Conservation (phyloP, 140 eudicot genomes). For the Oenanthe javanica region DNA sequence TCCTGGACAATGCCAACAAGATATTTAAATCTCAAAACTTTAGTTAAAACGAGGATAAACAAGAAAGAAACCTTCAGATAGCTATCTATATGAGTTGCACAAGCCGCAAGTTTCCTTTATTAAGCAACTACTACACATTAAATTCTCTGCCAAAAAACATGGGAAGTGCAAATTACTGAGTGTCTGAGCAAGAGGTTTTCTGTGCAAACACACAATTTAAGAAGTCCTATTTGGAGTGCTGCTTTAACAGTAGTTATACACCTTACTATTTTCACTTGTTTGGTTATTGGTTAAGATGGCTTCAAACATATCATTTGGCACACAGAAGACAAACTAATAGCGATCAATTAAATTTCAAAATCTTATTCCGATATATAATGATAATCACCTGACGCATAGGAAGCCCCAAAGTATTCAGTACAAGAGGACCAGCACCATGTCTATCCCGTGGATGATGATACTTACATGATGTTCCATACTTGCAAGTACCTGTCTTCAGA, state of each 20-base stretch:
- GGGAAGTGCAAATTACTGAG: background rate
- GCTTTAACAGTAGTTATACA: background rate
- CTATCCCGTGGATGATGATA: conserved; percentile 86
- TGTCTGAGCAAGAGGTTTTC: background rate
- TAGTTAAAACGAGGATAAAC: background rate
- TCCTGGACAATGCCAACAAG: conserved; percentile 33
- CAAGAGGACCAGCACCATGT: conserved; percentile 45
- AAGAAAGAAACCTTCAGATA: background rate
- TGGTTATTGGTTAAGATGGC: background rate
- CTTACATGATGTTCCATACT: conserved; percentile 83
- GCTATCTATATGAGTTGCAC: background rate
- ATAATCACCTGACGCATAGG: conserved; percentile 74
- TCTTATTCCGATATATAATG: background rate
- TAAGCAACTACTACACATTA: background rate
- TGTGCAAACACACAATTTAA: background rate
- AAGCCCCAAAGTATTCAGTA: conserved; percentile 47
- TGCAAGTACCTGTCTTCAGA: conserved; percentile 86
- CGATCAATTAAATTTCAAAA: background rate
- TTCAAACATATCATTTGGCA: background rate
- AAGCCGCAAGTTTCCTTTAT: background rate
- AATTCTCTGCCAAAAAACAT: background rate
- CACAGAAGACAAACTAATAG: background rate
- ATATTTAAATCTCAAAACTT: background rate
- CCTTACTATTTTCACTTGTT: background rate
- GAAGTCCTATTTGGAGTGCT: background rate